Conservation (phyloP, 2,329 filamentous ascomycete genomes). For the Botrytis elliptica region DNA sequence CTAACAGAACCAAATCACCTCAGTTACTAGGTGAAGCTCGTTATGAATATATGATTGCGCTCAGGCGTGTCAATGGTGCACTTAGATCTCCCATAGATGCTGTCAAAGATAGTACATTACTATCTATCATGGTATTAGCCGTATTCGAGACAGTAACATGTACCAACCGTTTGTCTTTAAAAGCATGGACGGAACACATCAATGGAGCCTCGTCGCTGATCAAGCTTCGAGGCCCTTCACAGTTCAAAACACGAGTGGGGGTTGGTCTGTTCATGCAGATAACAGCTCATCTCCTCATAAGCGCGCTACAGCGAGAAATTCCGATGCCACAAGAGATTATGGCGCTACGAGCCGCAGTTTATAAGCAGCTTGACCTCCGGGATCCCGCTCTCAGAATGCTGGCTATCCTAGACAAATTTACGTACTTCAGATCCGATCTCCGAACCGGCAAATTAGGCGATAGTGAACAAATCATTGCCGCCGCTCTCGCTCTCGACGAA, state of each 20-base stretch:
- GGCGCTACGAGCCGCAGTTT: neutral
- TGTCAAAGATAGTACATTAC: conserved; percentile 52
- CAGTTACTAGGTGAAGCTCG: conserved; percentile 49
- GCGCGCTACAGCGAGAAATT: neutral
- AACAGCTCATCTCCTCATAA: neutral
- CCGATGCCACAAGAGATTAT: neutral
- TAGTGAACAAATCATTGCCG: neutral
- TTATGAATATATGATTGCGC: conserved; percentile 50
- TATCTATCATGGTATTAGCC: conserved; percentile 52
- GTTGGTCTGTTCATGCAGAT: neutral
- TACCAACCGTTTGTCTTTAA: conserved; percentile 43
- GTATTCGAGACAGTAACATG: conserved; percentile 54
- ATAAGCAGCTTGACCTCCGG: neutral
- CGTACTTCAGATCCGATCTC: neutral
- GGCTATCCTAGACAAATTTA: neutral
- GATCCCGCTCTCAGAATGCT: neutral
- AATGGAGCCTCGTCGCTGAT: conserved; percentile 52
- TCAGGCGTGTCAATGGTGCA: conserved; percentile 50
- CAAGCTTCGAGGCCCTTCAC: conserved; percentile 47
- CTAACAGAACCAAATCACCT: conserved; percentile 39
- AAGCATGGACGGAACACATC: conserved; percentile 54
- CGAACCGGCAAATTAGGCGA: neutral
- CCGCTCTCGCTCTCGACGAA: neutral
- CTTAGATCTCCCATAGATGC: conserved; percentile 46
- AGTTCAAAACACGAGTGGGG: conserved; percentile 49